Evolutionary conservation across 352 stramenopile species (phyloP).

Genomic region (Heterotrichella gracilis): DNA sequence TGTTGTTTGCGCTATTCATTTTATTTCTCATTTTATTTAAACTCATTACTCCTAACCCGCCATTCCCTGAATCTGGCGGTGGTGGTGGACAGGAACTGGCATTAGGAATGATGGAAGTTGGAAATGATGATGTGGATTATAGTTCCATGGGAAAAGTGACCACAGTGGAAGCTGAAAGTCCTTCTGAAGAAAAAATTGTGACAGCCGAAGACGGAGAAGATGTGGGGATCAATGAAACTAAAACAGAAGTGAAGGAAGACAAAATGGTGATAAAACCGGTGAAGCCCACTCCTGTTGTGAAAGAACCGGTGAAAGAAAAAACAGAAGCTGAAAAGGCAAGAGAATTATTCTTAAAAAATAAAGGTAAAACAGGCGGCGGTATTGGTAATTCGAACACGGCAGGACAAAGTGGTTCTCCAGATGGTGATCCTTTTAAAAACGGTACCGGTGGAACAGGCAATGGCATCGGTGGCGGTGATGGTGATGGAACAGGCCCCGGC

Average conservation of each 20-base stretch:
- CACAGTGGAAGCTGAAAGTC: background rate
- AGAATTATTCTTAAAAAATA: background rate
- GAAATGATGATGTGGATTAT: background rate
- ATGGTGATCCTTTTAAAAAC: slow-evolving; percentile 6
- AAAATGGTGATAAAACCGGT: background rate
- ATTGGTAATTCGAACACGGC: background rate
- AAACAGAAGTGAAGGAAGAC: background rate
- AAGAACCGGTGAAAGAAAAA: background rate
- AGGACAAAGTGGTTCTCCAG: background rate
- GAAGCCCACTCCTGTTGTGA: background rate
- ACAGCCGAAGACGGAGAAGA: background rate
- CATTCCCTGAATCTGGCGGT: background rate
- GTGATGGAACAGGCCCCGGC: background rate
- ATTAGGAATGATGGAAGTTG: background rate
- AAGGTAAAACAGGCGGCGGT: background rate
- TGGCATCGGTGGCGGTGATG: background rate
- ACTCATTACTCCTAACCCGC: background rate
- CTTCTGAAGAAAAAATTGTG: background rate
- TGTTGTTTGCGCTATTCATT: background rate
- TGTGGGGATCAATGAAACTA: background rate
- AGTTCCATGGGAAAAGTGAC: background rate
- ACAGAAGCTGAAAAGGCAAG: background rate
- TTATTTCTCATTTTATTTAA: slow-evolving; percentile 4
- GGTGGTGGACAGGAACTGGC: background rate
- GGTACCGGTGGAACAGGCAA: background rate